Percentiles rank a stretch among this genome's conserved stretches.
phyloP scores from a whole-genome alignment of 495 filamentous ascomycete species.

The Penicillium maclennaniae region DNA sequence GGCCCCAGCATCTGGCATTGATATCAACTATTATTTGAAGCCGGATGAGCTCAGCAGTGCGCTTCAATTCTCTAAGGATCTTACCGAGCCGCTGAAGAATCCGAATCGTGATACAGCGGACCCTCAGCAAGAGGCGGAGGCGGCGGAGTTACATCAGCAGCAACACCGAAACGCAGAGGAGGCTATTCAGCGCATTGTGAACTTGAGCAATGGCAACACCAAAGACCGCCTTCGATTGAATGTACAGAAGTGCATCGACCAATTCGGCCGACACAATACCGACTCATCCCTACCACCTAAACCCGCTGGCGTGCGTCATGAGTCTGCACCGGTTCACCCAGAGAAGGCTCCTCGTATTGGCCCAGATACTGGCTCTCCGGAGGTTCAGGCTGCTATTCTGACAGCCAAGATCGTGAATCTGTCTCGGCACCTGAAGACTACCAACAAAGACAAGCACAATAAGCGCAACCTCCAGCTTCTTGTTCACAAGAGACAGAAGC shows the following conservation, averaged over 20 bases:
- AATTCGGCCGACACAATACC: conserved; percentile 89
- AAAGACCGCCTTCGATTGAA: conserved; percentile 77
- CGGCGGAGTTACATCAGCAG: conserved; percentile 24
- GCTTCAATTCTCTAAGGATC: conserved; percentile 56
- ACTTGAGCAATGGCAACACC: conserved; percentile 66
- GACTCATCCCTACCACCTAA: conserved; percentile 62
- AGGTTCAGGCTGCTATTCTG: conserved; percentile 96
- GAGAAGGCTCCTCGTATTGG: conserved; percentile 68
- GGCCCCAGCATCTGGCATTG: conserved; percentile 19
- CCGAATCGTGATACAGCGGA: conserved; percentile 36
- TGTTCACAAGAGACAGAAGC: conserved; percentile 84
- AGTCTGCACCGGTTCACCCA: conserved; percentile 22
- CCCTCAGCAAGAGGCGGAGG: conserved; percentile 40
- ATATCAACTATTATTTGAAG: conserved; percentile 72
- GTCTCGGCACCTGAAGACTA: conserved; percentile 52
- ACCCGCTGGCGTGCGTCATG: conserved; percentile 30
- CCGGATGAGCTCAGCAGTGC: conserved; percentile 59
- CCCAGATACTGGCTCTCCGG: conserved; percentile 84
- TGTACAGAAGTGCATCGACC: conserved; percentile 75
- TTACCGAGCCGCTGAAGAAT: conserved; percentile 54
- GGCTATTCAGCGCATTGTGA: conserved; percentile 73
- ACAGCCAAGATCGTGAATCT: conserved; percentile 89
- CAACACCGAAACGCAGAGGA: conserved; percentile 39
- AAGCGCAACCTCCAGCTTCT: conserved; percentile 83
- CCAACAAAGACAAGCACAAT: conserved; percentile 79